Evolutionary conservation across 257 asterid species (phyloP), one percentile per base, ranked within the genome.

Genomic region (Perilla frutescens): DNA sequence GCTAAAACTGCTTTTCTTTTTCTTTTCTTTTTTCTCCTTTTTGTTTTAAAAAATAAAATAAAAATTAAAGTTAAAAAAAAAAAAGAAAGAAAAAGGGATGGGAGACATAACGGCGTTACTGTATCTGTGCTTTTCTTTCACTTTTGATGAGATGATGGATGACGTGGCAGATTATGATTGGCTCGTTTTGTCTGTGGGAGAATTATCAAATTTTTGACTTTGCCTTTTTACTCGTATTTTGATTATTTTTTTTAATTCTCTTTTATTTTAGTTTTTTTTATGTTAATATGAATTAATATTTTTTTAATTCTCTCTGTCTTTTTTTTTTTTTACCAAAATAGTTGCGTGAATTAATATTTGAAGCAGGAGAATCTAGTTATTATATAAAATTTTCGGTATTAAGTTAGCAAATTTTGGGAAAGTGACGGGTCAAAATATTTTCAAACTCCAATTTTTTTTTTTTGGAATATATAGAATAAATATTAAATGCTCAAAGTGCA

Each of bases 91-190:
- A 49, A 72, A 79, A 20, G 77, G 62, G 20, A 37, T 74, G 77
- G 75, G 75, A 63, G 72, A 51, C 80, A 62, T 79, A 68, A 82
- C 86, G 83, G 81, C 75, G 84, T 80, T 65, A 76, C 74, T 76
- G 79, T 51, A 48, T 43, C 62, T 50, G 31, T 51, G 10, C 70
- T 55, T 60, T 56, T 61, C 51, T 4, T 71, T 48, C 13, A 26
- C 39, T 41, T 76, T 62, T 60, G 43, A 67, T 36, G 67, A 41
- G 62, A 39, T 6, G 49, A 0, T 9, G 44, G 62, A 20, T 73
- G 72, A 61, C 62, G 79, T 72, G 81, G 73, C 72, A 2, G 12
- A 36, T 31, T 1, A 0, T 6, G 41, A 76, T 80, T 80, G 78
- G 78, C 8, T 20, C 4, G 4, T 34, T 41, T 61, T 53, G 56